Percentiles rank a stretch among this genome's conserved stretches.
These are phyloP conservation scores for Spathaspora hagerdaliae DNA, from an alignment of 805 yeast species.

Conservation along the genomic window DNA sequence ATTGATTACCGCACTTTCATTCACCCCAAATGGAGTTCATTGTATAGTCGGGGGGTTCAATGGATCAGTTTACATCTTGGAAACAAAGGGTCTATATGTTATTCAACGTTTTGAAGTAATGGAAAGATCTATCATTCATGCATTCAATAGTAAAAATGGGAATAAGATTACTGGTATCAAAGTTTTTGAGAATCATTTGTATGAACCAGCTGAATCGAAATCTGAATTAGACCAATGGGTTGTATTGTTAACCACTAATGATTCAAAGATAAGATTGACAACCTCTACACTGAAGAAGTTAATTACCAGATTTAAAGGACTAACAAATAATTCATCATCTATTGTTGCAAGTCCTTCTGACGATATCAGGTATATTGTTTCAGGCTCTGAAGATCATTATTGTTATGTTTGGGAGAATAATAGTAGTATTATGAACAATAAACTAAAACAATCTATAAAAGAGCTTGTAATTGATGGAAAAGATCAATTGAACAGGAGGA, in stretches of 20 bases:
- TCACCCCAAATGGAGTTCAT: conserved; percentile 62
- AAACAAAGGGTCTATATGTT: conserved; percentile 58
- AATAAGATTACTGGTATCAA: conserved; percentile 74
- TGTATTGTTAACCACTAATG: conserved; percentile 69
- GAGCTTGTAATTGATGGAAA: conserved; percentile 33
- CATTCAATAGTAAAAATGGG: conserved; percentile 23
- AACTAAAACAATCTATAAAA: conserved; percentile 28
- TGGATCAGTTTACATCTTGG: conserved; percentile 61
- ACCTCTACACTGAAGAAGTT: conserved; percentile 51
- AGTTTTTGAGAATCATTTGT: conserved; percentile 31
- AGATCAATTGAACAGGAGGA: not conserved
- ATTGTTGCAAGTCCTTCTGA: conserved; percentile 64
- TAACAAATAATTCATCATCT: conserved; percentile 65
- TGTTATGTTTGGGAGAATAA: conserved; percentile 73
- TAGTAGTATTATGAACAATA: conserved; percentile 38
- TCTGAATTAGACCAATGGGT: conserved; percentile 29
- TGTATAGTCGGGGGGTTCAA: conserved; percentile 74
- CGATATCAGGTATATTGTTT: conserved; percentile 53
- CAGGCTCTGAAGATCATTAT: conserved; percentile 88
- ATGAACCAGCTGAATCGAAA: not conserved
- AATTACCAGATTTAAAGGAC: conserved; percentile 70
- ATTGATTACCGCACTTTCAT: conserved; percentile 68
- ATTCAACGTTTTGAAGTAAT: conserved; percentile 28
- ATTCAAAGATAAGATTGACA: conserved; percentile 69
- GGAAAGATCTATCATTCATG: conserved; percentile 18